Percentiles rank a stretch among this genome's conserved stretches.
Conservation (phyloP, 2,329 filamentous ascomycete genomes). For the Sclerotinia trifoliorum region DNA sequence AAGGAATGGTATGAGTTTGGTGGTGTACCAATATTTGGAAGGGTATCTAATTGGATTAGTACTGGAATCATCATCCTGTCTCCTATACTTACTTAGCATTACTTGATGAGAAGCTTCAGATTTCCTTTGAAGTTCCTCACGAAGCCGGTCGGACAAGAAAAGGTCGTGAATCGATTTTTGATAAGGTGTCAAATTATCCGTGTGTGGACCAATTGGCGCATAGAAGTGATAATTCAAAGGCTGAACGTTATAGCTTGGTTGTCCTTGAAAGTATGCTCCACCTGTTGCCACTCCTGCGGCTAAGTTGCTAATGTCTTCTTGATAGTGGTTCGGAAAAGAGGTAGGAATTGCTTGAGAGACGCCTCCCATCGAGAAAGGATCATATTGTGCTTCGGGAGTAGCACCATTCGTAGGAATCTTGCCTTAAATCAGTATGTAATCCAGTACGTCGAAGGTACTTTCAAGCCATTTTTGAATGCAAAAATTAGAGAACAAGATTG, state of each 20-base stretch:
- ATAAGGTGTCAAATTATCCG: conserved; percentile 77
- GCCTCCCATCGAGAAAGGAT: conserved; percentile 62
- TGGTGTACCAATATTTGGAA: conserved; percentile 55
- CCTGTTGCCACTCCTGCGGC: conserved; percentile 39
- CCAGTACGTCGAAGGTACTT: neutral
- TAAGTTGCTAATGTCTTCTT: conserved; percentile 61
- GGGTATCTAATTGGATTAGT: conserved; percentile 41
- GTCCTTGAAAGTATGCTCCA: conserved; percentile 65
- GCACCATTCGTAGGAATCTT: conserved; percentile 50
- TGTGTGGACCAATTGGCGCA: conserved; percentile 78
- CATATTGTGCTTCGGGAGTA: conserved; percentile 53
- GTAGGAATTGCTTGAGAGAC: conserved; percentile 52
- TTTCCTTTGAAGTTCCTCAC: conserved; percentile 88
- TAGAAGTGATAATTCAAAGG: conserved; percentile 91
- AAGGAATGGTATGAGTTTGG: conserved; percentile 91
- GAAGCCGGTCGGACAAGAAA: conserved; percentile 81
- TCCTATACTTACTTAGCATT: conserved; percentile 62
- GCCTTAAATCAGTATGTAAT: conserved; percentile 27
- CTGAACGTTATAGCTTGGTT: conserved; percentile 52
- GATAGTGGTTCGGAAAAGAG: conserved; percentile 71
- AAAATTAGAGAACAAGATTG: neutral
- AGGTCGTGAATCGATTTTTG: conserved; percentile 87
- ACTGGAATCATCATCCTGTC: neutral
- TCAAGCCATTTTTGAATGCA: neutral
- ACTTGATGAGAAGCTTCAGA: conserved; percentile 81